These are phyloP conservation scores for Globisporangium ultimum DNA, from an alignment of 352 stramenopile species.

Conservation along the genomic window DNA sequence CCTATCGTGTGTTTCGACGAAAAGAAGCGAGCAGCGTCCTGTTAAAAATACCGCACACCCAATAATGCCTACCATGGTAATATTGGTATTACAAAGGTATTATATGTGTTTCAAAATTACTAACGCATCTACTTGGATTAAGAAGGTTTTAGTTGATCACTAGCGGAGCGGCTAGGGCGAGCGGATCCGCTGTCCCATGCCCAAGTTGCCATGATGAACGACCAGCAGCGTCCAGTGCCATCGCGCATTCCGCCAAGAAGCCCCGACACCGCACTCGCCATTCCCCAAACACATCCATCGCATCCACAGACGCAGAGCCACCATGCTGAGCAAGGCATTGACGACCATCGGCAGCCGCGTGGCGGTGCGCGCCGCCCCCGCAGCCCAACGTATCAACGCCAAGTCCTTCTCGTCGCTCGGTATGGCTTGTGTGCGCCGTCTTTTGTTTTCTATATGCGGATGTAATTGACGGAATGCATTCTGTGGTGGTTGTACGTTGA, in stretches of 20 bases:
- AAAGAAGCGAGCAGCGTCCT: background rate
- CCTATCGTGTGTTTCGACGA: slow-evolving; percentile 17
- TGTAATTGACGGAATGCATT: background rate
- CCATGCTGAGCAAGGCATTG: slow-evolving; percentile 17
- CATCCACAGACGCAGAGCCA: background rate
- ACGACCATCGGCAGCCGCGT: slow-evolving; percentile 9
- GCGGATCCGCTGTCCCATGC: background rate
- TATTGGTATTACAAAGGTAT: background rate
- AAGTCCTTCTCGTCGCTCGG: slow-evolving; percentile 31
- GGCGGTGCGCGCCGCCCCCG: slow-evolving; percentile 1
- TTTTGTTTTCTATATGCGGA: background rate
- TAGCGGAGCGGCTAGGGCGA: background rate
- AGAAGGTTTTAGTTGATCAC: background rate
- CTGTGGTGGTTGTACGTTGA: background rate
- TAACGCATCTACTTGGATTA: background rate
- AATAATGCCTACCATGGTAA: background rate
- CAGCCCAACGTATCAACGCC: background rate
- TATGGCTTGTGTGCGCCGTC: background rate
- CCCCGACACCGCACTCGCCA: background rate
- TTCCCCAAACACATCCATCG: background rate
- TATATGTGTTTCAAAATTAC: background rate
- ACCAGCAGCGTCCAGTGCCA: slow-evolving; percentile 2
- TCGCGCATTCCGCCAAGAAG: background rate
- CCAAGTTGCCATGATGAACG: background rate
- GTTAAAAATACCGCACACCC: background rate